Base-by-base conservation (phyloP, 2,329 filamentous ascomycete species). In the Pseudogymnoascus sp. region DNA sequence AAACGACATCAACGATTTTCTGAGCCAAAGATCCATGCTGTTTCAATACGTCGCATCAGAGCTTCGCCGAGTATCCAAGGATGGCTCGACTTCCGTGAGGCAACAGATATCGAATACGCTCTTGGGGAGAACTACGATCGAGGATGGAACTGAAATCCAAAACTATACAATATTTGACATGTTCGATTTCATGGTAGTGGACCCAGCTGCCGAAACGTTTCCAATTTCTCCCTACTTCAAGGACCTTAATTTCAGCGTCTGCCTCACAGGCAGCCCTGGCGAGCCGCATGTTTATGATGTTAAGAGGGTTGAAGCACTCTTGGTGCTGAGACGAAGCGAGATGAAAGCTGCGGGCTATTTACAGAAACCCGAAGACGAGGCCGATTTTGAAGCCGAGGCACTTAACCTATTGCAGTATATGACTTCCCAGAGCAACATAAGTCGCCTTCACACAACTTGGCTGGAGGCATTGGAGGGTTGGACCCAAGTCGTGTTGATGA, bases 11-110 rank as follows among this genome's bases (percentile, higher is more conserved):
- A 60, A 60, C 38, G 87, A 93, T 70, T 96, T 96, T 72, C 80
- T 99, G 53, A 82, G 85, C 11, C 82, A 90, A 64, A 86, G 96
- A 63, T 87, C 90, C 61, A 85, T 90, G 70, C 83, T 91, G 40
- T 84, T 96, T 66, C 90, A 96, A 70, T 98, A 97, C 72, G 86
- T 91, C 35, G 88, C 90, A 12, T 87, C 90, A 65, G 93, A 98
- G 73, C 83, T 99, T 38, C 90, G 91, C 69, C 84, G 88, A 64
- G 86, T 92, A 37, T 84, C 89, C 1, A 87, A 89, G 66, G 82
- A 86, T 64, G 83, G 86, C 59, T 85, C 89, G 66, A 88, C 90
- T 2, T 86, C 87, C 31, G 78, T 89, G 61, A 90, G 90, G 72
- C 79, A 86, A 63, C 82, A 86, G 6, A 84, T 90, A 4, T 84